Evolutionary conservation across 208 protist species (phyloP).

Genomic region (Trypanosoma rangeli): DNA sequence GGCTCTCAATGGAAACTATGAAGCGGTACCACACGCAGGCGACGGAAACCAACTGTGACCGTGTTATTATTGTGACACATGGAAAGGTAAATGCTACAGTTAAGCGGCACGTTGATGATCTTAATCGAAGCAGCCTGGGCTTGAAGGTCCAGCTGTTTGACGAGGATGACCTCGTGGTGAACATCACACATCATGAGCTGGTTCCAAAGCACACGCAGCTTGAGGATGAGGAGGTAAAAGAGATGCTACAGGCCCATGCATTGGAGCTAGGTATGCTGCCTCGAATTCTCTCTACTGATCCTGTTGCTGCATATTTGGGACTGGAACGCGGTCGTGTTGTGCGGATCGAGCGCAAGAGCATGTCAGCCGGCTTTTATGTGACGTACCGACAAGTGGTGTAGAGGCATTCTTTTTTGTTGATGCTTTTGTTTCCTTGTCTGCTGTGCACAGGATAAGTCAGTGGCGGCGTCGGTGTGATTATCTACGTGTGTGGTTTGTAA

Average conservation of each 20-base stretch:
- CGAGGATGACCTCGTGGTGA: conserved; percentile 95
- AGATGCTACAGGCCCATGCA: conserved; percentile 90
- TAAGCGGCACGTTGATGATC: conserved; percentile 62
- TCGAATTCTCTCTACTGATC: conserved; percentile 94
- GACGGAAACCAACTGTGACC: conserved; percentile 46
- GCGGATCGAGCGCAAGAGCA: conserved; percentile 95
- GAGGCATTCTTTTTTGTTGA: conserved; percentile 10
- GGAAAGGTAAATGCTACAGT: conserved; percentile 69
- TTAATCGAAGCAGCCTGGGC: conserved; percentile 61
- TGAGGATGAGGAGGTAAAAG: conserved; percentile 78
- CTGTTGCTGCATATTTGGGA: conserved; percentile 97
- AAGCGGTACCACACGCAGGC: conserved; percentile 59
- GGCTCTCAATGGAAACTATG: conserved; percentile 60
- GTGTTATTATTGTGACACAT: conserved; percentile 65
- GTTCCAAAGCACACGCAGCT: conserved; percentile 96
- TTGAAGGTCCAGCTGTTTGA: conserved; percentile 94
- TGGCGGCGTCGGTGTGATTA: not conserved
- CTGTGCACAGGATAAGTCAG: not conserved
- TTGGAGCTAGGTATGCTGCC: conserved; percentile 96
- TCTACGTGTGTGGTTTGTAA: not conserved
- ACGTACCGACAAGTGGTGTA: conserved; percentile 97
- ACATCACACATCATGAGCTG: conserved; percentile 97
- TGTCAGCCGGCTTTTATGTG: conserved; percentile 98
- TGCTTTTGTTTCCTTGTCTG: not conserved
- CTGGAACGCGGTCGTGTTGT: conserved; percentile 92